These are phyloP conservation scores for Penicillium tannophilum DNA, from an alignment of 495 filamentous ascomycete species.

Conservation along the genomic window DNA sequence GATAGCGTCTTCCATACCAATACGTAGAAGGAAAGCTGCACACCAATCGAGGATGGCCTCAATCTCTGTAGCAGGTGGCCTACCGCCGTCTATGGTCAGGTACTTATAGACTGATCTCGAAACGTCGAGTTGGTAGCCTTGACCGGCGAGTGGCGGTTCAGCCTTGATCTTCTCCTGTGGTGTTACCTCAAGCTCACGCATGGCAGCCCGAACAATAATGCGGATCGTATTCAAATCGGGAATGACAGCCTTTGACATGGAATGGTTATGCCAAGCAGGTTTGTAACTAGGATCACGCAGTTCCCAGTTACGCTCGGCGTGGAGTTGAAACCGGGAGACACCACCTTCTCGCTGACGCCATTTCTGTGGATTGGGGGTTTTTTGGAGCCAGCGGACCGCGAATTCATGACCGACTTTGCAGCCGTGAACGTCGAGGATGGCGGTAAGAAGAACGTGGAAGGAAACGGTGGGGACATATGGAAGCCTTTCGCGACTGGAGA, in stretches of 20 bases:
- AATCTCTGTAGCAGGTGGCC: conserved; percentile 15
- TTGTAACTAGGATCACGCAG: conserved; percentile 35
- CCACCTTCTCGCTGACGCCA: conserved; percentile 35
- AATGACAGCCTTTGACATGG: conserved; percentile 29
- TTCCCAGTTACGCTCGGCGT: conserved; percentile 24
- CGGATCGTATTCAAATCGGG: conserved; percentile 47
- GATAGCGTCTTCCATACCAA: conserved; percentile 36
- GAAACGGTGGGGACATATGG: conserved; percentile 35
- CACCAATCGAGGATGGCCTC: conserved; percentile 40
- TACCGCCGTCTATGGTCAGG: conserved; percentile 6
- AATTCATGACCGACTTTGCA: conserved; percentile 41
- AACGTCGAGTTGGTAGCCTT: conserved; percentile 4
- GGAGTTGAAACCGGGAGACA: conserved; percentile 28
- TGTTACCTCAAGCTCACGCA: conserved; percentile 28
- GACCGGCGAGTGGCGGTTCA: background rate
- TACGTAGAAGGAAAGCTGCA: conserved; percentile 34
- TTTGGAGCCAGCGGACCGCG: conserved; percentile 47
- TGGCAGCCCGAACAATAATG: conserved; percentile 41
- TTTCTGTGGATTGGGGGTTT: conserved; percentile 20
- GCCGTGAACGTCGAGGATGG: conserved; percentile 50
- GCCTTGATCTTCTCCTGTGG: background rate
- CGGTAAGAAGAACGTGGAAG: conserved; percentile 53
- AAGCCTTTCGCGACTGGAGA: conserved; percentile 19
- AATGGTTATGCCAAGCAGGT: conserved; percentile 28
- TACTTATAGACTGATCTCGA: background rate